A percentile compares a stretch with the other conserved stretches of the same genome.
Conservation (phyloP, 495 filamentous ascomycete genomes). For the Xylaria bambusicola region DNA sequence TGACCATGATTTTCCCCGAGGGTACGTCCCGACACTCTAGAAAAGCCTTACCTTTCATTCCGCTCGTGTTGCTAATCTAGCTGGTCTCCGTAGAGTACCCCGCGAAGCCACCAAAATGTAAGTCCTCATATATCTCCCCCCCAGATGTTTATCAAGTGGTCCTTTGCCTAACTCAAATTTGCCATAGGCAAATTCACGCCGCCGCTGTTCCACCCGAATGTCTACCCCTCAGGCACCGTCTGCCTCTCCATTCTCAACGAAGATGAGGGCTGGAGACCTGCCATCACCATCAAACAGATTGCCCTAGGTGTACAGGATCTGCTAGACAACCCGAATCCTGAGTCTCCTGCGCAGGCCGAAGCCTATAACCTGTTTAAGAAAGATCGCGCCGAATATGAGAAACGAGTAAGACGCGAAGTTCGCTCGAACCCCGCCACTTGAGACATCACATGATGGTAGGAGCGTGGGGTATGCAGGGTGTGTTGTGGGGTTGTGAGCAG, state of each 20-base stretch:
- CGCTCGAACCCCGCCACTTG: conserved; percentile 78
- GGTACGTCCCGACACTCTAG: conserved; percentile 76
- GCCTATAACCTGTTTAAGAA: conserved; percentile 97
- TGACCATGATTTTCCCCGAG: conserved; percentile 90
- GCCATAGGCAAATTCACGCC: conserved; percentile 89
- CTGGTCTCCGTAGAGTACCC: conserved; percentile 75
- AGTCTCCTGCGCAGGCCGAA: conserved; percentile 94
- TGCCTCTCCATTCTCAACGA: conserved; percentile 98
- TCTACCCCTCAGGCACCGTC: conserved; percentile 97
- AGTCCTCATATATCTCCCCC: conserved; percentile 27
- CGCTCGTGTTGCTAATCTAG: conserved; percentile 26
- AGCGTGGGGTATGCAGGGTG: too few relatives aligned
- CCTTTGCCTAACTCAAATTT: conserved; percentile 29
- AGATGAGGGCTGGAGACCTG: conserved; percentile 97
- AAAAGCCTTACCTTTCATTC: too few relatives aligned
- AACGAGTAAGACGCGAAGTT: conserved; percentile 81
- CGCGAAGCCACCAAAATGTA: conserved; percentile 98
- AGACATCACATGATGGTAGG: conserved; percentile 13
- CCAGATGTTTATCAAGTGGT: conserved; percentile 8
- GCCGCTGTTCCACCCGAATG: conserved; percentile 97
- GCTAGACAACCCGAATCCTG: conserved; percentile 93
- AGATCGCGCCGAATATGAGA: conserved; percentile 84
- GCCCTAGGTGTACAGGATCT: conserved; percentile 94
- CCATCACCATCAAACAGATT: conserved; percentile 97
- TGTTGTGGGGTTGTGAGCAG: conserved; percentile 13